These are phyloP conservation scores for Citrus maxima DNA, from an alignment of 345 rosid genomes.

Conservation along the genomic window DNA sequence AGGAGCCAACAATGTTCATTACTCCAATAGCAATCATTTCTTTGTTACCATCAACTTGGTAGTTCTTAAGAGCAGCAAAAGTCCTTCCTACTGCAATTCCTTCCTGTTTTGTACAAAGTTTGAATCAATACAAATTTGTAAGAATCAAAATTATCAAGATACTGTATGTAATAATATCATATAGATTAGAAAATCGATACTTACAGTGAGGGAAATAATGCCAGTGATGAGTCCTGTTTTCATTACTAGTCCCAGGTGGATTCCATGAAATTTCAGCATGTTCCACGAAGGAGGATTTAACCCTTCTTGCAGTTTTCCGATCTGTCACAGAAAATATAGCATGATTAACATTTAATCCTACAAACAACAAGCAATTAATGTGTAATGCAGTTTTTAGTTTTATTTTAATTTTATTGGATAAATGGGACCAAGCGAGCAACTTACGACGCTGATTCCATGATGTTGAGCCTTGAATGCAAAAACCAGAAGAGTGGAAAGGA, in stretches of 20 bases:
- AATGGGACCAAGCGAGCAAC: conserved; percentile 1
- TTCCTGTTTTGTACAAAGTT: conserved; percentile 55
- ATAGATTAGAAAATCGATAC: neutral
- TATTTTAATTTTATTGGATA: neutral
- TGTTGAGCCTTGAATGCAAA: conserved; percentile 72
- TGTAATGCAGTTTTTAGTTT: neutral
- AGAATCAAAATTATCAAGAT: neutral
- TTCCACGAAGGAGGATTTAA: conserved; percentile 94
- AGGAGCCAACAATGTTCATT: conserved; percentile 92
- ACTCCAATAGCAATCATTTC: conserved; percentile 97
- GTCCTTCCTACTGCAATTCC: conserved; percentile 99
- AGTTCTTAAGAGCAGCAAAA: conserved; percentile 82
- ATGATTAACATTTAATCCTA: neutral
- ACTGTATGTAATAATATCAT: neutral
- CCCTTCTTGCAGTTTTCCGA: conserved; percentile 83
- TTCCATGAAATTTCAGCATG: conserved; percentile 77
- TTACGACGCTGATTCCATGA: conserved; percentile 72
- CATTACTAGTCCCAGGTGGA: conserved; percentile 58
- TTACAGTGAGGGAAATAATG: conserved; percentile 90
- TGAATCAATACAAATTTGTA: neutral
- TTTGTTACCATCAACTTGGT: conserved; percentile 94
- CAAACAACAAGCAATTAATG: neutral
- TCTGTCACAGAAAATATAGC: conserved; percentile 20
- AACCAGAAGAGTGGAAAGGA: conserved; percentile 71
- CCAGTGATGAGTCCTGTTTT: conserved; percentile 89